Evolutionary conservation across 345 rosid species (phyloP).

Genomic region (Iberis pinnata): DNA sequence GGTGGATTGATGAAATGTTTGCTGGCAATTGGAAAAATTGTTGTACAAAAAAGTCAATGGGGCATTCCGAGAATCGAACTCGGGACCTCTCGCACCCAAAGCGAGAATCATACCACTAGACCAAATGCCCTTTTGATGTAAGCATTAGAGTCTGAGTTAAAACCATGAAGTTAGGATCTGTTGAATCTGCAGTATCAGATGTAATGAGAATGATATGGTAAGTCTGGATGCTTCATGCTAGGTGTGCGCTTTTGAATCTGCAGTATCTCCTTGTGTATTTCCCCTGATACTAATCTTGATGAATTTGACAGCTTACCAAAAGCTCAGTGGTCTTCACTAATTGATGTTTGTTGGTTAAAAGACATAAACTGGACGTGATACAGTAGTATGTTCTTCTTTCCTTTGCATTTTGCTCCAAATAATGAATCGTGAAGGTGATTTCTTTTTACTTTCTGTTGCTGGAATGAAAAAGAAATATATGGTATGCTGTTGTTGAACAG

Average conservation of each 20-base stretch:
- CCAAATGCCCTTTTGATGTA: constrained; percentile 44
- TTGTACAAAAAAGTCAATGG: constrained; percentile 6
- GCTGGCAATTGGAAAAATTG: too few species aligned
- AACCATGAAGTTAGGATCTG: too few species aligned
- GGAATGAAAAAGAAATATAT: not conserved
- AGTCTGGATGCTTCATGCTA: too few species aligned
- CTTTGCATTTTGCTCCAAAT: not conserved
- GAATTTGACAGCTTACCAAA: not conserved
- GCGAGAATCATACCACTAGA: constrained; percentile 88
- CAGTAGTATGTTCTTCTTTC: not conserved
- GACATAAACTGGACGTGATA: not conserved
- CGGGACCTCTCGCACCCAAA: constrained; percentile 85
- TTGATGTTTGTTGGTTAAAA: too few species aligned
- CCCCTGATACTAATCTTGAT: not conserved
- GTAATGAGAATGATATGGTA: too few species aligned
- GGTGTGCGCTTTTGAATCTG: not conserved
- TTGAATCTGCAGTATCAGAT: too few species aligned
- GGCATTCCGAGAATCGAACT: constrained; percentile 74
- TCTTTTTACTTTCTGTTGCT: not conserved
- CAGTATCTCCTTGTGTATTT: not conserved
- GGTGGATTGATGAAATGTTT: too few species aligned
- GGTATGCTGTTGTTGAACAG: not conserved
- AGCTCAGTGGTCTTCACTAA: not conserved
- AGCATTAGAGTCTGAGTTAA: too few species aligned
- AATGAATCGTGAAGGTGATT: not conserved